These are phyloP conservation scores for Fusarium agapanthi DNA, from an alignment of 2,329 filamentous ascomycete species.

Conservation along the genomic window DNA sequence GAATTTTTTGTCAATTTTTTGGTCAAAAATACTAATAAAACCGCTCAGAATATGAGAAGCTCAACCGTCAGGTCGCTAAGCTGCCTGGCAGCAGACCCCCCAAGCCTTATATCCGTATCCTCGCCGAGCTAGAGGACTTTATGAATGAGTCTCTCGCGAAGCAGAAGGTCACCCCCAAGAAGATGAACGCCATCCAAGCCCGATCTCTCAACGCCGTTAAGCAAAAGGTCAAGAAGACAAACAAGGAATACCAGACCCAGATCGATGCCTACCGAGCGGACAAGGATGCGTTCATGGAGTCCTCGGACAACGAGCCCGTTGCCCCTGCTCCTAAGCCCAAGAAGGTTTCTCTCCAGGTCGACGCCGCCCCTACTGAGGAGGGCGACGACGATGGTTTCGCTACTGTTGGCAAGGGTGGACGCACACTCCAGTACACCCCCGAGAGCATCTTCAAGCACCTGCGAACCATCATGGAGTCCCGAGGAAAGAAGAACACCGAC, in stretches of 20 bases:
- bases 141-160: conserved; percentile 95
- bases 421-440: conserved; percentile 89
- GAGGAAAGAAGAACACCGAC: conserved; percentile 99
- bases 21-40: conserved; percentile 19
- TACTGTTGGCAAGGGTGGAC: conserved; percentile 88
- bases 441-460: conserved; percentile 99
- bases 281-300: conserved; percentile 88
- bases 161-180: conserved; percentile 95
- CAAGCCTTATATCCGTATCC: conserved; percentile 90
- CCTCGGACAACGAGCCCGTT: conserved; percentile 74
- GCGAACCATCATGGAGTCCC: conserved; percentile 89
- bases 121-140: conserved; percentile 92
- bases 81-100: conserved; percentile 81
- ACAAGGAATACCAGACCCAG: conserved; percentile 90
- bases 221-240: conserved; percentile 98
- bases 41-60: conserved; percentile 85
- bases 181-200: conserved; percentile 97
- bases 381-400: conserved; percentile 87
- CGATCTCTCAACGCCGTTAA: conserved; percentile 96
- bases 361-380: conserved; percentile 58
- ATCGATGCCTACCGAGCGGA: conserved; percentile 87
- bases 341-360: conserved; percentile 53
- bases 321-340: conserved; percentile 59
- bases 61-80: conserved; percentile 86
- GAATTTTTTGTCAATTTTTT: neutral